These are phyloP conservation scores for Suaeda aralocaspica DNA, from an alignment of 148 eudicot genomes.

Conservation along the genomic window DNA sequence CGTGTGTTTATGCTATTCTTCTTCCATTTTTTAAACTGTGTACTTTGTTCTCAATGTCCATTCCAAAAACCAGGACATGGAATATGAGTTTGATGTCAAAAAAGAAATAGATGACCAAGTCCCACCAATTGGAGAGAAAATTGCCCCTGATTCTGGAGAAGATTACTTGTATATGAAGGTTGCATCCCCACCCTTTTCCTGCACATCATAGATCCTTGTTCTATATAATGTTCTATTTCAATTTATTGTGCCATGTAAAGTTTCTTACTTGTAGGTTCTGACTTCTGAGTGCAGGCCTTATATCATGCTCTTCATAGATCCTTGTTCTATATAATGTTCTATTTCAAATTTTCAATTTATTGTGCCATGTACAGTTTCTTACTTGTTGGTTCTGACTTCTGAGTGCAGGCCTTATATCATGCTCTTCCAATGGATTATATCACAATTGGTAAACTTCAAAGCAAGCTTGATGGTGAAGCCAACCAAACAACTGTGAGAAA, in stretches of 20 bases:
- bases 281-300: neutral
- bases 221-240: neutral
- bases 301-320: neutral
- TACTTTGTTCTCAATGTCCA: neutral
- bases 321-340: neutral
- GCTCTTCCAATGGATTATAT: conserved; percentile 85
- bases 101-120: conserved; percentile 57
- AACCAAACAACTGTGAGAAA: conserved; percentile 58
- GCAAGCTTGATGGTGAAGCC: conserved; percentile 70
- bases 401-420: conserved; percentile 76
- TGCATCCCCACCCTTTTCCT: conserved; percentile 5
- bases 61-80: conserved; percentile 36
- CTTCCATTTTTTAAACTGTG: neutral
- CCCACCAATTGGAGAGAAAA: conserved; percentile 29
- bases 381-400: neutral
- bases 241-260: neutral
- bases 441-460: conserved; percentile 60
- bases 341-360: neutral
- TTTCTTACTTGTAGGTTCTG: neutral
- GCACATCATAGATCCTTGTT: no score
- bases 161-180: conserved; percentile 91
- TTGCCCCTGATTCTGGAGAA: conserved; percentile 33
- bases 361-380: conserved; percentile 10
- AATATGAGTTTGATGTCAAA: conserved; percentile 72
- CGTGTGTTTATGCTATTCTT: neutral